phyloP scores from a whole-genome alignment of 768 basidiomycete genomes.

The Mycena indigotica region DNA sequence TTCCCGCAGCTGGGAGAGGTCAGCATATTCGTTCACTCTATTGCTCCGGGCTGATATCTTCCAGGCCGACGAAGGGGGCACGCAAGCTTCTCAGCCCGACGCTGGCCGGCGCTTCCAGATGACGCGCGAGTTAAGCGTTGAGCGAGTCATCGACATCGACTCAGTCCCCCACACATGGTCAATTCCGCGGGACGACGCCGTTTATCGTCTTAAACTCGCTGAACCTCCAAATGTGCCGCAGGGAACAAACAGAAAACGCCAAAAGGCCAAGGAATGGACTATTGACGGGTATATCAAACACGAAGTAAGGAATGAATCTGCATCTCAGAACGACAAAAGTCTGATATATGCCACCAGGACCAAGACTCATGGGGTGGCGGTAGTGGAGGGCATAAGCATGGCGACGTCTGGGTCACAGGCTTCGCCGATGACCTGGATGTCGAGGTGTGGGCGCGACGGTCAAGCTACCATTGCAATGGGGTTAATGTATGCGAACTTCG shows the following conservation, averaged over 20 bases:
- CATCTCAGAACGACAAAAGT: too few species aligned
- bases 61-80: too few species aligned
- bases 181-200: background rate
- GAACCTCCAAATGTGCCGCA: background rate
- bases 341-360: background rate
- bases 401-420: background rate
- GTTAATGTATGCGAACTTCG: conserved; percentile 4
- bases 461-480: conserved; percentile 2
- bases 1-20: too few species aligned
- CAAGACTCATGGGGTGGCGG: conserved; percentile 4
- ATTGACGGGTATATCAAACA: background rate
- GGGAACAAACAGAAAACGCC: background rate
- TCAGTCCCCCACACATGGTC: background rate
- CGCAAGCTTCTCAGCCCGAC: too few species aligned
- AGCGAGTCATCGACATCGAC: background rate
- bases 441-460: background rate
- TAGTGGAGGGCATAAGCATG: background rate
- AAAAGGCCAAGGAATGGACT: too few species aligned
- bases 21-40: too few species aligned
- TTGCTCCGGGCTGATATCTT: too few species aligned
- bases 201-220: background rate
- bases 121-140: background rate
- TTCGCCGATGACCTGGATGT: background rate
- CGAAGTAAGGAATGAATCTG: background rate
- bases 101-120: background rate